Percentiles rank a stretch among this genome's conserved stretches.
Evolutionary conservation across 371 early-diverging fungal genomes (phyloP).

Genomic region (Mucor circinelloides): DNA sequence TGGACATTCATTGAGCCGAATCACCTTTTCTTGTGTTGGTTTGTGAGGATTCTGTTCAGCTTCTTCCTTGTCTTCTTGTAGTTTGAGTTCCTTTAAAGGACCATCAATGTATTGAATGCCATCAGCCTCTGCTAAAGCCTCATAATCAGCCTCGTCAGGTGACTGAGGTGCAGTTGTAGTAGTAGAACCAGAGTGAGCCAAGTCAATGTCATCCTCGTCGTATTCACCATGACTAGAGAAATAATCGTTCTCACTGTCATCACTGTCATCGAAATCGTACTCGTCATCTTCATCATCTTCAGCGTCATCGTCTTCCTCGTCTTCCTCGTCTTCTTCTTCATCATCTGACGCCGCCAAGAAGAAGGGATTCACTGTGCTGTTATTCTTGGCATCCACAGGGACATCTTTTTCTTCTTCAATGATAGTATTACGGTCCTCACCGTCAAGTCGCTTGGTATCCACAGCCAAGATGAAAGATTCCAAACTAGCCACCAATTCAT

Average conservation of each 20-base stretch:
- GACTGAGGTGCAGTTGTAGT: slow-evolving; percentile 7
- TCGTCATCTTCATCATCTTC: slow-evolving; percentile 26
- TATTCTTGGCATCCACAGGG: slow-evolving; percentile 20
- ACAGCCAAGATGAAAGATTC: slow-evolving; percentile 51
- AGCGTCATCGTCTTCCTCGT: slow-evolving; percentile 27
- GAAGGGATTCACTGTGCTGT: slow-evolving; percentile 4
- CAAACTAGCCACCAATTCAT: slow-evolving; percentile 65
- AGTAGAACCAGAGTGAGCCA: neutral
- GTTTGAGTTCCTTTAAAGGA: slow-evolving; percentile 9
- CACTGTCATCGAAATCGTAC: slow-evolving; percentile 1
- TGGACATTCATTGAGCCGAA: slow-evolving; percentile 69
- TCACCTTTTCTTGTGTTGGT: slow-evolving; percentile 57
- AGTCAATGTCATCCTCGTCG: slow-evolving; percentile 15
- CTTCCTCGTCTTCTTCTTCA: slow-evolving; percentile 13
- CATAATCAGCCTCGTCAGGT: slow-evolving; percentile 33
- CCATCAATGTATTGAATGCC: slow-evolving; percentile 29
- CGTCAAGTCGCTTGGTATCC: slow-evolving; percentile 16
- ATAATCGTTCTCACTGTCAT: slow-evolving; percentile 1
- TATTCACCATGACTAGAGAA: slow-evolving; percentile 16
- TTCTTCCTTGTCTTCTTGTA: neutral
- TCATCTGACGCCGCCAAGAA: slow-evolving; percentile 13
- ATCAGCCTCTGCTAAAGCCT: slow-evolving; percentile 26
- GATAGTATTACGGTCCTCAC: slow-evolving; percentile 5
- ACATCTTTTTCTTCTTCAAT: slow-evolving; percentile 27
- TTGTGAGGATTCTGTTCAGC: neutral